These are phyloP conservation scores for Chlamydomonas asymmetrica DNA, from an alignment of 139 green algal genomes.

Conservation along the genomic window DNA sequence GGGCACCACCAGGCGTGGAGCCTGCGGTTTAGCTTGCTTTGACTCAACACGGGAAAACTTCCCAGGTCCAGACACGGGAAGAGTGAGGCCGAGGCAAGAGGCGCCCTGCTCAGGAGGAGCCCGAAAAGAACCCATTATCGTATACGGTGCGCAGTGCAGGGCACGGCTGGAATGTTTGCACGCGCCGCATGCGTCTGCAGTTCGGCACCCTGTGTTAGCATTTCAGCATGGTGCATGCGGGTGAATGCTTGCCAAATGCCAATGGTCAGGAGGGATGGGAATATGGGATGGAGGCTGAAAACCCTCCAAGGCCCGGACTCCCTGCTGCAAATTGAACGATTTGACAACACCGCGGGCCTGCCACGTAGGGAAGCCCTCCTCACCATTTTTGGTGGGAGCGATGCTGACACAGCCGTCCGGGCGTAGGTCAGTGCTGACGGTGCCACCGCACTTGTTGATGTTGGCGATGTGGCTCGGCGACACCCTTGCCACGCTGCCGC, in stretches of 20 bases:
- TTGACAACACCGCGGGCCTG: not conserved
- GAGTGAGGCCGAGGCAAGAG: not conserved
- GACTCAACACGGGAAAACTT: not conserved
- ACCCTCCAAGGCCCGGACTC: too few relatives aligned
- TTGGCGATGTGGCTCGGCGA: not conserved
- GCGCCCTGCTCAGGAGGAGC: too few relatives aligned
- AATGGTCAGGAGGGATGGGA: too few relatives aligned
- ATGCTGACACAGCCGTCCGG: not conserved
- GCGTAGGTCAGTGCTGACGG: not conserved
- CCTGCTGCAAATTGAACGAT: too few relatives aligned
- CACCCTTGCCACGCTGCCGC: conserved; percentile 3
- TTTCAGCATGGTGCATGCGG: too few relatives aligned
- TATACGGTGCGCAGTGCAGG: too few relatives aligned
- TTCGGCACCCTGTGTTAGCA: too few relatives aligned
- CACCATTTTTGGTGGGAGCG: conserved; percentile 1
- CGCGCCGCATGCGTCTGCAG: too few relatives aligned
- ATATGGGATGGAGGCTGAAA: too few relatives aligned
- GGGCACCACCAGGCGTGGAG: not conserved
- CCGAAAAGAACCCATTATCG: too few relatives aligned
- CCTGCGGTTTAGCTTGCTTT: not conserved
- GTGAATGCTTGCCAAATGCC: too few relatives aligned
- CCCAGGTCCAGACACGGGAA: not conserved
- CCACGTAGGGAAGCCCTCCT: not conserved
- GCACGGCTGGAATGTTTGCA: too few relatives aligned
- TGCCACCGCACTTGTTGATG: not conserved